Conservation (phyloP, 441 rosid species). For the Populus hybrid region DNA sequence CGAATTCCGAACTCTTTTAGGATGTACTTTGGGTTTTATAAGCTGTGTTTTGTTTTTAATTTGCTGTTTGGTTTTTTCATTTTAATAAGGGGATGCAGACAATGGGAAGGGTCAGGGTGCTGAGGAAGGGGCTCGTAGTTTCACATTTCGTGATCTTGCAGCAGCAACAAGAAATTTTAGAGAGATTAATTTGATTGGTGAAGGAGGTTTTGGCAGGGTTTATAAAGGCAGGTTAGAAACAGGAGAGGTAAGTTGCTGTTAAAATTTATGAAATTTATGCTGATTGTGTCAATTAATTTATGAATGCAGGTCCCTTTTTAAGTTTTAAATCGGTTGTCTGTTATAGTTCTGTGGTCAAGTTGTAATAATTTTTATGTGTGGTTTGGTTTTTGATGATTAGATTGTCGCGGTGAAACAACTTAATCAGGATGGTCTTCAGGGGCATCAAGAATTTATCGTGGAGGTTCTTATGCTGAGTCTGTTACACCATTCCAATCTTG, state of each 20-base stretch:
- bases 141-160: constrained; percentile 82
- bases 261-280: constrained; percentile 7
- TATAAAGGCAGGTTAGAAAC: constrained; percentile 15
- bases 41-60: neutral
- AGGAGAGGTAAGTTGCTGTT: constrained; percentile 61
- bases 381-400: constrained; percentile 35
- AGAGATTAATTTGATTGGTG: constrained; percentile 77
- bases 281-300: neutral
- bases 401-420: constrained; percentile 85
- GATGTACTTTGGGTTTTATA: neutral
- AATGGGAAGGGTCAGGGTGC: constrained; percentile 34
- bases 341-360: neutral
- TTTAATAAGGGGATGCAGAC: constrained; percentile 29
- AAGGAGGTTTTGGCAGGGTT: constrained; percentile 93
- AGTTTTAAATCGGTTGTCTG: neutral
- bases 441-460: constrained; percentile 70
- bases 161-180: constrained; percentile 78
- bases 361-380: neutral
- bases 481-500: constrained; percentile 78
- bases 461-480: constrained; percentile 39
- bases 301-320: neutral
- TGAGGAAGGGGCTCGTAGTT: constrained; percentile 56
- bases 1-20: neutral
- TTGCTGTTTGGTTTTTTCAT: neutral
- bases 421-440: constrained; percentile 83